Evolutionary conservation across 2,329 filamentous ascomycete genomes (phyloP).

Genomic region (Dendryphion nanum): DNA sequence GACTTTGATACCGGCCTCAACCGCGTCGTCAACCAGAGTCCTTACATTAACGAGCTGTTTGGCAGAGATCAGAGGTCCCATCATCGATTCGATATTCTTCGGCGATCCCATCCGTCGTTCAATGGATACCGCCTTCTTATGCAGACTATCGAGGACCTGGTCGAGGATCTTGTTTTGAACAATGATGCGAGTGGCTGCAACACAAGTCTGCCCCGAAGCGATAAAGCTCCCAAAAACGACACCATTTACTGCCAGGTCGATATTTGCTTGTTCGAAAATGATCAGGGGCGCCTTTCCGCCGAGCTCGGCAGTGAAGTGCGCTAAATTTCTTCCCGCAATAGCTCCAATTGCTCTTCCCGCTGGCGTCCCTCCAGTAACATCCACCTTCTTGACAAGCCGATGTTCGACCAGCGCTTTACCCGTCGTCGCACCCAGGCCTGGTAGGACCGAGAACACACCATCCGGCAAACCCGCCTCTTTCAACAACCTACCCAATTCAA

Average conservation of each 20-base stretch:
- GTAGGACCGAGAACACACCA: constrained; percentile 36
- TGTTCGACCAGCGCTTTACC: constrained; percentile 38
- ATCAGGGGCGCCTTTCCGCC: constrained; percentile 40
- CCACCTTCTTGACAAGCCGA: constrained; percentile 37
- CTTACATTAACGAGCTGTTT: constrained; percentile 44
- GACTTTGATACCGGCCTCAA: constrained; percentile 39
- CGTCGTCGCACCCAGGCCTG: constrained; percentile 32
- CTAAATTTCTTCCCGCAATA: constrained; percentile 35
- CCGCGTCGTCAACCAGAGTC: constrained; percentile 36
- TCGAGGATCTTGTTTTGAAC: constrained; percentile 48
- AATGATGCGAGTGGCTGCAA: constrained; percentile 55
- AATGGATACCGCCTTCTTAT: constrained; percentile 51
- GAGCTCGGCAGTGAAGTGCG: constrained; percentile 37
- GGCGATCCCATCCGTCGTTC: constrained; percentile 57
- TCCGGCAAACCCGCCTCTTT: constrained; percentile 39
- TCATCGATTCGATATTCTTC: constrained; percentile 56
- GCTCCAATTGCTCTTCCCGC: constrained; percentile 37
- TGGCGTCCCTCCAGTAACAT: constrained; percentile 39
- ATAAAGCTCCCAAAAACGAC: constrained; percentile 47
- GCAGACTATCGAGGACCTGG: constrained; percentile 39
- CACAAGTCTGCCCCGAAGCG: constrained; percentile 56
- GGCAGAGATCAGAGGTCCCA: constrained; percentile 63
- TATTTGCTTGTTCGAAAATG: constrained; percentile 36
- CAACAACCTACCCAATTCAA: constrained; percentile 36
- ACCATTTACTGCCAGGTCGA: constrained; percentile 39